Evolutionary conservation across 352 stramenopile species (phyloP), one percentile per base, ranked within the genome.

Genomic region (Discostella stelligera): DNA sequence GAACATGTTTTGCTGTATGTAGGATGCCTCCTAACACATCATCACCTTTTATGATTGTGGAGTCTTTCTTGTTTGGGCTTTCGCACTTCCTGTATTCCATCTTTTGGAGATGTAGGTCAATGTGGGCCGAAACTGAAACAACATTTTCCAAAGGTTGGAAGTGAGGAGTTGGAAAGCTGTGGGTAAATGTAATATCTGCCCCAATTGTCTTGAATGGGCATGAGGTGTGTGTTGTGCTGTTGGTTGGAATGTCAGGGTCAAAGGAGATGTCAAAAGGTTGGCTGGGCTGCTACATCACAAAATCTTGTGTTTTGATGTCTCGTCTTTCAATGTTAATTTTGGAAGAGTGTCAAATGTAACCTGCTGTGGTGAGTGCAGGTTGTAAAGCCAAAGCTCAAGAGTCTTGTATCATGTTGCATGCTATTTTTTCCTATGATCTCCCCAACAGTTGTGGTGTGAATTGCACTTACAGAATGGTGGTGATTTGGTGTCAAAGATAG

Each of bases 361-460:
- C 50, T 18, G 52, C 63, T 10, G 10, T 30, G 5, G 63, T 14
- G 0, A 71, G 18, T 0, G 32, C 8, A 9, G 18, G 49, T 55
- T 59, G 21, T 3, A 71, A 18, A 2, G 30, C 20, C 3, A 6
- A 7, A 18, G 50, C 32, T 11, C n/a, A 55, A 1, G 23, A 30
- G 8, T 55, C 21, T 13, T 7, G 7, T 13, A 71, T 71, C 5
- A 41, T 50, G n/a, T 69, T 44, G 16, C 60, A 46, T 20, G 46
- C 21, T 13, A 4, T 23, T 39, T 30, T 53, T 63, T 71, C 63
- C 27, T 37, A 41, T 71, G 63, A 18, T 62, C 50, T 4, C 63
- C 63, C 14, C 13, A 71, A 0, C 10, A 30, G 41, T 71, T 50
- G 14, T 71, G 63, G 20, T 25, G 27, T 6, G 25, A 6, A 3